Evolutionary conservation across 1,284 basidiomycete species (phyloP).

Genomic region (Ganoderma meredithae): DNA sequence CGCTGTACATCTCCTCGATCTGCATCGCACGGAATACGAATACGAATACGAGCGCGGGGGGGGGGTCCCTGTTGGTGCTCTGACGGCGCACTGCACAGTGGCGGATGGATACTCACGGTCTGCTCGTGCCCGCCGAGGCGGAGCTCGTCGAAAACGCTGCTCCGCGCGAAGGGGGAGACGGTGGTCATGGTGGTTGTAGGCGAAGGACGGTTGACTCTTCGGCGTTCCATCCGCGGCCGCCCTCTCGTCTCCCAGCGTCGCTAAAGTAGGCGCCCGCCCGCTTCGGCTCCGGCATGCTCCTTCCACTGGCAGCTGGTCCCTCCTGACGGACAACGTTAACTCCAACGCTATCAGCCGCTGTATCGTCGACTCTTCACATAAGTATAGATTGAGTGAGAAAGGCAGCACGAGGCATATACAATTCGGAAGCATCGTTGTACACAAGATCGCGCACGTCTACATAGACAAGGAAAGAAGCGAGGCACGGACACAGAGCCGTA

Average conservation of each 20-base stretch:
- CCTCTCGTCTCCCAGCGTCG: constrained; percentile 14
- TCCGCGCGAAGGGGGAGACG: constrained; percentile 84
- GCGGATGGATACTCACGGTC: constrained; percentile 63
- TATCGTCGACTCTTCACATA: neutral
- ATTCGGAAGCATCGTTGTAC: neutral
- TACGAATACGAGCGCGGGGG: no score
- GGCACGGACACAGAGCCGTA: neutral
- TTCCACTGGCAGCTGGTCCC: neutral
- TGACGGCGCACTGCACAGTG: neutral
- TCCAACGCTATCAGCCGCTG: neutral
- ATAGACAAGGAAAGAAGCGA: neutral
- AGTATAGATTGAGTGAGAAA: neutral
- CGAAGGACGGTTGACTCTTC: constrained; percentile 16
- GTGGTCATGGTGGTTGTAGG: constrained; percentile 54
- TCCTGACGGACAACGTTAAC: neutral
- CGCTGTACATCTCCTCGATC: constrained; percentile 99
- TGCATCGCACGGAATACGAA: constrained; percentile 42
- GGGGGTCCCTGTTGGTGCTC: constrained; percentile 7
- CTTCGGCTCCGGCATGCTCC: neutral
- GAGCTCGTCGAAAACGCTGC: constrained; percentile 77
- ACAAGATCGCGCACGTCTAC: neutral
- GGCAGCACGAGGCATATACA: neutral
- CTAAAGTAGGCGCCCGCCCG: constrained; percentile 11
- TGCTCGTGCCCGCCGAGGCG: constrained; percentile 77
- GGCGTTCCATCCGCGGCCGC: neutral